Base-by-base conservation (phyloP, 495 filamentous ascomycete species). In the Entonaema liquescens region DNA sequence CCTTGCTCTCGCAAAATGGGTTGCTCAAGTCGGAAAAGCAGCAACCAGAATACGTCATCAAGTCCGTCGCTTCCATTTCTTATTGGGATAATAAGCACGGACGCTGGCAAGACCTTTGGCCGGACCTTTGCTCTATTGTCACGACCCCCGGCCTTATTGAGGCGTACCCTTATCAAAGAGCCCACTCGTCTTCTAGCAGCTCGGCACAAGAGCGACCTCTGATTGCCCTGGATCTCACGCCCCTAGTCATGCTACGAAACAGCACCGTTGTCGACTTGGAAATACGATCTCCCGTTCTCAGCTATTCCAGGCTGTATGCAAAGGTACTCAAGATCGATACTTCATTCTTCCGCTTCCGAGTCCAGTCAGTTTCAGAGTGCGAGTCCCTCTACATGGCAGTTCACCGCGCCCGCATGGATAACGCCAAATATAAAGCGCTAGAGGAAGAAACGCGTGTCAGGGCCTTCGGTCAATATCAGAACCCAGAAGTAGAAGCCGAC, bases 221-320 rank as follows among this genome's bases (percentile, higher is more conserved):
- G 0, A 81, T 99, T 56, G 89, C 88, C 2, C 85, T 96, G 15
- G 91, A 95, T 71, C 86, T 99, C 15, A 97, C 94, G 1, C 95
- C 95, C 0, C 81, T 95, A 11, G 94, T 97, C 13, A 90, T 92
- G 70, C 88, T 98, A 47, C 89, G 95, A 67, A 89, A 93, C 52
- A 94, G 94, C 57, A 98, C 92, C 19, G 94, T 91, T 21, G 85
- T 98, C 33, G 95, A 99, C 76, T 93, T 99, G 56, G 94, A 95
- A 54, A 93, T 99, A 72, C 89, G 92, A 49, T 97, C 94, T 11
- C 90, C 89, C 13, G 93, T 89, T 15, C 56, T 77, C 28, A 75
- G 68, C 44, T 77, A 77, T 57, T 74, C 88, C 5, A 88, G 89
- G 33, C 93, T 92, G 1, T 87, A 88, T 62, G 84, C 93, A 35